phyloP scores from a whole-genome alignment of 305 asterid genomes.

The Vinca major region DNA sequence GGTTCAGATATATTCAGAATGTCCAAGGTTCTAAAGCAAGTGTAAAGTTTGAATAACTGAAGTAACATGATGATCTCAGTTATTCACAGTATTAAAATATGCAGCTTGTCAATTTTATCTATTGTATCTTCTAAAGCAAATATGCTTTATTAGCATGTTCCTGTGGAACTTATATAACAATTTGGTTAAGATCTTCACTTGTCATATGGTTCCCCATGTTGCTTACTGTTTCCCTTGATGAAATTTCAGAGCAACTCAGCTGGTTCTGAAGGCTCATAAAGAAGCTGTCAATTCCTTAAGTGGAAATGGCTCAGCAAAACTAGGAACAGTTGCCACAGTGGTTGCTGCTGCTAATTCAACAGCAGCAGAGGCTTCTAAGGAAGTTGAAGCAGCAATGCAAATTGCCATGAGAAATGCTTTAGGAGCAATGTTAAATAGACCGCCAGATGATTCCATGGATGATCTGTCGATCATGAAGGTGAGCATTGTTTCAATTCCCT shows the following conservation, averaged over 20 bases:
- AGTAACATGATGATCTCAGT: background rate
- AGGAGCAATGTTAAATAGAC: slow-evolving; percentile 69
- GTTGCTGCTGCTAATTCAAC: slow-evolving; percentile 99
- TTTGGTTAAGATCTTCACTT: slow-evolving; percentile 7
- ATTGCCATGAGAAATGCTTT: slow-evolving; percentile 84
- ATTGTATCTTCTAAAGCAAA: background rate
- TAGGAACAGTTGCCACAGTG: slow-evolving; percentile 96
- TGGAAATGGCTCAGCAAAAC: slow-evolving; percentile 83
- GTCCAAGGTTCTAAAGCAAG: background rate
- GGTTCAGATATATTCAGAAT: background rate
- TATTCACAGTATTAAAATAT: background rate
- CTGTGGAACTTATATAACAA: background rate
- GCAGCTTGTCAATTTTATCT: background rate
- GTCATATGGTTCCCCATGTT: slow-evolving; percentile 6
- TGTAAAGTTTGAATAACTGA: background rate
- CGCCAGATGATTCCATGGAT: slow-evolving; percentile 80
- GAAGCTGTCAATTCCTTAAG: slow-evolving; percentile 96
- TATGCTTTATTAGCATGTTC: background rate
- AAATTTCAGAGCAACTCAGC: slow-evolving; percentile 74
- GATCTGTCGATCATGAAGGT: slow-evolving; percentile 97
- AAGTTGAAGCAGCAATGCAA: slow-evolving; percentile 94
- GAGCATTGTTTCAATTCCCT: slow-evolving; percentile 6
- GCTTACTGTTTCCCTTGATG: slow-evolving; percentile 13
- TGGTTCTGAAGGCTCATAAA: slow-evolving; percentile 91
- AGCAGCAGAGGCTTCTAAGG: slow-evolving; percentile 92